A percentile compares a stretch with the other conserved stretches of the same genome.
Evolutionary conservation across 2,329 filamentous ascomycete species (phyloP).

Genomic region (Cladosporium sp.): DNA sequence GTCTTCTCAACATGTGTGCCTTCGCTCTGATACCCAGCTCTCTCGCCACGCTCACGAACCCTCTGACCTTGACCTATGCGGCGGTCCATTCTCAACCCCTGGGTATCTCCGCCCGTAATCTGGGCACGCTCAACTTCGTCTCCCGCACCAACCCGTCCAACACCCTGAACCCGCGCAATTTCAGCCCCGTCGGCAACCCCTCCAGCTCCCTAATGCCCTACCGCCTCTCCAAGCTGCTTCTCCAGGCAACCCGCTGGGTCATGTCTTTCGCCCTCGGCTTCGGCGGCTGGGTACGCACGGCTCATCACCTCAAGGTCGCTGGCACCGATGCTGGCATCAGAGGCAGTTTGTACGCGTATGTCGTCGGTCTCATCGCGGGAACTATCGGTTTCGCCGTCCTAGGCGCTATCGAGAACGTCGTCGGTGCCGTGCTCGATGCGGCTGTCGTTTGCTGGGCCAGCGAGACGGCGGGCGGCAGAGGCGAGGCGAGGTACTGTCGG

Average conservation of each 20-base stretch:
- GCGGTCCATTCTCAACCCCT: slow-evolving; percentile 89
- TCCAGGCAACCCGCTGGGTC: slow-evolving; percentile 84
- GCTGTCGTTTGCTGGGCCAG: slow-evolving; percentile 93
- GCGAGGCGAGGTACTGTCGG: slow-evolving; percentile 73
- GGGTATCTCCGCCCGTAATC: slow-evolving; percentile 66
- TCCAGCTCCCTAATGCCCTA: slow-evolving; percentile 68
- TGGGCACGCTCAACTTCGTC: slow-evolving; percentile 78
- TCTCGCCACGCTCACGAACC: slow-evolving; percentile 80
- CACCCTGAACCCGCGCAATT: slow-evolving; percentile 41
- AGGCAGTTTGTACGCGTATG: slow-evolving; percentile 88
- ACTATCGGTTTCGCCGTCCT: slow-evolving; percentile 93
- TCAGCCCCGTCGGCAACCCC: slow-evolving; percentile 19
- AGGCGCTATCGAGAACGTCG: slow-evolving; percentile 35
- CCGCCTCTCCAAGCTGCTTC: slow-evolving; percentile 79
- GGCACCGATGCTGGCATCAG: slow-evolving; percentile 44
- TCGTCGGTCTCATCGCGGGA: slow-evolving; percentile 85
- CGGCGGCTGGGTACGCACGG: slow-evolving; percentile 92
- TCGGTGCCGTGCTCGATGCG: slow-evolving; percentile 33
- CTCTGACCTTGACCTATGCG: slow-evolving; percentile 83
- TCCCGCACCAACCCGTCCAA: slow-evolving; percentile 67
- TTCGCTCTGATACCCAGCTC: slow-evolving; percentile 80
- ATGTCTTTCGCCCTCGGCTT: slow-evolving; percentile 88
- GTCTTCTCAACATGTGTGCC: slow-evolving; percentile 61
- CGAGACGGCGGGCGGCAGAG: slow-evolving; percentile 59
- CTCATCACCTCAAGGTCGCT: slow-evolving; percentile 61